Evolutionary conservation across 1,284 basidiomycete genomes (phyloP).

Genomic region (Pholiota adiposa): DNA sequence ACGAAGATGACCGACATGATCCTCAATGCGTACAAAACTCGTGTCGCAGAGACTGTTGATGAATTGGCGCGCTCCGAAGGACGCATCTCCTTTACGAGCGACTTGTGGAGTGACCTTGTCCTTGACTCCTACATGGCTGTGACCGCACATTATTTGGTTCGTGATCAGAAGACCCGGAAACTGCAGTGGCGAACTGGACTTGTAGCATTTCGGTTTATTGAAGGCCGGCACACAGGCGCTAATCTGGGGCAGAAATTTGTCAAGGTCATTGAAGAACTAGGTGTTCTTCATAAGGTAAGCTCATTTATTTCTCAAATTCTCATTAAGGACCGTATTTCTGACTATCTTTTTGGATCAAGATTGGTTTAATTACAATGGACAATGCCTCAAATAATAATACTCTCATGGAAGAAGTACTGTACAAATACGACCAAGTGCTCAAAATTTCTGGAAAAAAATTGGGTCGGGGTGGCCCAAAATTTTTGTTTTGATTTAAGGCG

Average conservation of each 20-base stretch:
- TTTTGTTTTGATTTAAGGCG: too few relatives aligned
- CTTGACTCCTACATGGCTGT: constrained; percentile 29
- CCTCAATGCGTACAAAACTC: constrained; percentile 9
- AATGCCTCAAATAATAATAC: constrained; percentile 21
- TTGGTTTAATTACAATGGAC: constrained; percentile 18
- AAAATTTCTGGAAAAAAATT: too few relatives aligned
- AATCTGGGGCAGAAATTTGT: constrained; percentile 20
- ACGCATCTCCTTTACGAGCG: constrained; percentile 29
- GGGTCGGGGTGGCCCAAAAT: too few relatives aligned
- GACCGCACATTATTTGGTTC: constrained; percentile 33
- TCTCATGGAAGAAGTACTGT: constrained; percentile 21
- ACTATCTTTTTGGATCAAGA: constrained; percentile 11
- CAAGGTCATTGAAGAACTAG: constrained; percentile 12
- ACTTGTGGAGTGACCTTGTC: constrained; percentile 30
- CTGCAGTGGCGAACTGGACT: constrained; percentile 14
- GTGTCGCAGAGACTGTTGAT: constrained; percentile 10
- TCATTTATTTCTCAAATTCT: not conserved
- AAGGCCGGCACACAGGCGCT: constrained; percentile 19
- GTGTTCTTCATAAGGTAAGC: constrained; percentile 13
- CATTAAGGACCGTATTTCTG: too few relatives aligned
- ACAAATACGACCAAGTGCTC: too few relatives aligned
- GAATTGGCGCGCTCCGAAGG: constrained; percentile 29
- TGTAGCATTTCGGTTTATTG: constrained; percentile 28
- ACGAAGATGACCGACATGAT: constrained; percentile 18
- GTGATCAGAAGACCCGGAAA: constrained; percentile 5